Conservation (phyloP, 495 filamentous ascomycete genomes). For the Coniosporium apollinis region DNA sequence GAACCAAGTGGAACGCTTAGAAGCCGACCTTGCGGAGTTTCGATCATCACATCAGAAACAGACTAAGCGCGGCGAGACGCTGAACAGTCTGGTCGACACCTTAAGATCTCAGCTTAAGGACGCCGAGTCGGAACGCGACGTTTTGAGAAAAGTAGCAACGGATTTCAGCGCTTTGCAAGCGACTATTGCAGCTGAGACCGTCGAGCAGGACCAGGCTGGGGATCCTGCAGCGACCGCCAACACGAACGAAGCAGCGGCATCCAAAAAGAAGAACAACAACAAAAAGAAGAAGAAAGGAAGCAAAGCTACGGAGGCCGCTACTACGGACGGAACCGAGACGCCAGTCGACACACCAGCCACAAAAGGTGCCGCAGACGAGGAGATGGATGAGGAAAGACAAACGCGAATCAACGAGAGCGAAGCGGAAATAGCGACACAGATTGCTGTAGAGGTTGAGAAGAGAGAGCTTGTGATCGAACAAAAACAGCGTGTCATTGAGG, state of each 20-base stretch:
- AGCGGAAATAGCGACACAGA: no score
- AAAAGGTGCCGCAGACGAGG: no score
- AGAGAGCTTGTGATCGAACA: no score
- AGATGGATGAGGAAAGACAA: no score
- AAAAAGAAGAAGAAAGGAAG: conserved; percentile 82
- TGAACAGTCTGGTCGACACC: conserved; percentile 36
- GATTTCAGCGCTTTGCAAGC: conserved; percentile 1
- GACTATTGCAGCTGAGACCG: conserved; percentile 2
- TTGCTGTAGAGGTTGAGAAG: no score
- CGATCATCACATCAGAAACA: conserved; percentile 28
- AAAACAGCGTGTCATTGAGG: no score
- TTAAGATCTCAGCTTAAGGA: conserved; percentile 34
- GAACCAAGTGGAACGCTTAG: conserved; percentile 10
- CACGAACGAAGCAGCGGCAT: conserved; percentile 10
- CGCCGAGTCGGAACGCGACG: conserved; percentile 22
- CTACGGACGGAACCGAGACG: no score
- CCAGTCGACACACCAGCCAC: no score
- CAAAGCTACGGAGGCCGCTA: conserved; percentile 22
- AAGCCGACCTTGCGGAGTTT: conserved; percentile 15
- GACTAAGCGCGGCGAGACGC: conserved; percentile 33
- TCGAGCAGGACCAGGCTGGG: conserved; percentile 3
- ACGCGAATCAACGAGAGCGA: no score
- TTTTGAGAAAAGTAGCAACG: background rate
- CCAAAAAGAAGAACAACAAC: conserved; percentile 74
- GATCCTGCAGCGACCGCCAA: background rate